Evolutionary conservation across 2,329 filamentous ascomycete genomes (phyloP).

Genomic region (Fusarium longipes): DNA sequence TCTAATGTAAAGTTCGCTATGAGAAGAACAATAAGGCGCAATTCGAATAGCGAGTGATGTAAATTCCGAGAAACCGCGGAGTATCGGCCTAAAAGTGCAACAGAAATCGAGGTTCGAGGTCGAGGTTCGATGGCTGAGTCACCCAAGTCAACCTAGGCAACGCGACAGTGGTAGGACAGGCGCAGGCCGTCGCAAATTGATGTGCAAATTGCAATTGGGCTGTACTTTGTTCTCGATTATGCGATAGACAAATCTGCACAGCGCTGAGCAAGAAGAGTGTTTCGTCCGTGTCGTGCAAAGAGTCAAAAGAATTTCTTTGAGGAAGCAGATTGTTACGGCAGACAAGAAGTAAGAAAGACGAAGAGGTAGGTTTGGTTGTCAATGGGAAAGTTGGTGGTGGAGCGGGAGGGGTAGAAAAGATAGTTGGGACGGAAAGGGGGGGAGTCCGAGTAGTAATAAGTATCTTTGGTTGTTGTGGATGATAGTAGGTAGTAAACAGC

Average conservation of each 20-base stretch:
- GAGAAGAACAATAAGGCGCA: constrained; percentile 11
- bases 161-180: constrained; percentile 12
- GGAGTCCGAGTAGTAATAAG: constrained; percentile 46
- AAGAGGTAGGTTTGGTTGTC: constrained; percentile 44
- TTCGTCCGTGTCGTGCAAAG: constrained; percentile 20
- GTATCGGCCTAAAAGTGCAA: constrained; percentile 2
- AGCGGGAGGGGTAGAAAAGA: constrained; percentile 44
- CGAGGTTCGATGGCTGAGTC: constrained; percentile 38
- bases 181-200: constrained; percentile 32
- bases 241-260: constrained; percentile 9
- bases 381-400: constrained; percentile 45
- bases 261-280: constrained; percentile 13
- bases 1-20: background rate
- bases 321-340: constrained; percentile 30
- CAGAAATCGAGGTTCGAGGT: constrained; percentile 30
- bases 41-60: constrained; percentile 14
- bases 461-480: constrained; percentile 16
- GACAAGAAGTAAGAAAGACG: constrained; percentile 34
- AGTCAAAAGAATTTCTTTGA: constrained; percentile 25
- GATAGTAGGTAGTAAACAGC: background rate
- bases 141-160: constrained; percentile 33
- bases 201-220: constrained; percentile 24
- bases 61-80: constrained; percentile 18
- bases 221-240: constrained; percentile 4
- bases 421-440: constrained; percentile 41